phyloP scores from a whole-genome alignment of 1,284 basidiomycete genomes.

The Rhodofomes roseus region DNA sequence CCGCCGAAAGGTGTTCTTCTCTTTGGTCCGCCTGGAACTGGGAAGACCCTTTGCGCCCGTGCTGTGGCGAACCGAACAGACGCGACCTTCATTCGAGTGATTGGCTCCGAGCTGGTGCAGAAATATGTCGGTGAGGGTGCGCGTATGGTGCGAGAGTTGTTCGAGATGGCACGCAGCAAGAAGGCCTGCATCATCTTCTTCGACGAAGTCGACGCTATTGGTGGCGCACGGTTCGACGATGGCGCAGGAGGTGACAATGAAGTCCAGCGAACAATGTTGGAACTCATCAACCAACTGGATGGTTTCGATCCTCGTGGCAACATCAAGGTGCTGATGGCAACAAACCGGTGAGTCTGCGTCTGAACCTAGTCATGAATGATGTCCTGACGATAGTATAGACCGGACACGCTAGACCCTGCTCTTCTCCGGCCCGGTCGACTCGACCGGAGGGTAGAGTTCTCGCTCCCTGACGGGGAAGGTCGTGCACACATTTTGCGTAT shows the following conservation, averaged over 20 bases:
- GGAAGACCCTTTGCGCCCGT: slow-evolving; percentile 97
- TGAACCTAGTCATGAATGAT: slow-evolving; percentile 1
- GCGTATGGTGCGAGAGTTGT: slow-evolving; percentile 97
- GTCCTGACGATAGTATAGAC: slow-evolving; percentile 44
- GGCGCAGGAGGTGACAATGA: slow-evolving; percentile 99
- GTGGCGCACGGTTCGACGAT: slow-evolving; percentile 98
- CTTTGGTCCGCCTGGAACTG: slow-evolving; percentile 96
- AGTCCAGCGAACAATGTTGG: slow-evolving; percentile 99
- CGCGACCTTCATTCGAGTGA: slow-evolving; percentile 98
- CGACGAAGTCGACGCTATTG: slow-evolving; percentile 97
- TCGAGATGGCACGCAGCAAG: slow-evolving; percentile 98
- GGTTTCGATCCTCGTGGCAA: slow-evolving; percentile 98
- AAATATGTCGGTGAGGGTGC: slow-evolving; percentile 99
- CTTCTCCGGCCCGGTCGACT: slow-evolving; percentile 94
- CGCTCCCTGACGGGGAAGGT: slow-evolving; percentile 93
- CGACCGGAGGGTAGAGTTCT: slow-evolving; percentile 95
- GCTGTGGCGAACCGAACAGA: slow-evolving; percentile 99
- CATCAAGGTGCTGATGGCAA: slow-evolving; percentile 99
- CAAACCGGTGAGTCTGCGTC: slow-evolving; percentile 68
- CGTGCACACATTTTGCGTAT: slow-evolving; percentile 96
- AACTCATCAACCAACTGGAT: slow-evolving; percentile 98
- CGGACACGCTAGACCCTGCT: slow-evolving; percentile 97
- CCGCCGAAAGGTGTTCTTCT: slow-evolving; percentile 98
- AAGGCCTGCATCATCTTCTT: slow-evolving; percentile 99
- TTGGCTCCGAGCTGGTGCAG: slow-evolving; percentile 98